Conservation (phyloP, 2,329 filamentous ascomycete species). For the Claviceps sp. region DNA sequence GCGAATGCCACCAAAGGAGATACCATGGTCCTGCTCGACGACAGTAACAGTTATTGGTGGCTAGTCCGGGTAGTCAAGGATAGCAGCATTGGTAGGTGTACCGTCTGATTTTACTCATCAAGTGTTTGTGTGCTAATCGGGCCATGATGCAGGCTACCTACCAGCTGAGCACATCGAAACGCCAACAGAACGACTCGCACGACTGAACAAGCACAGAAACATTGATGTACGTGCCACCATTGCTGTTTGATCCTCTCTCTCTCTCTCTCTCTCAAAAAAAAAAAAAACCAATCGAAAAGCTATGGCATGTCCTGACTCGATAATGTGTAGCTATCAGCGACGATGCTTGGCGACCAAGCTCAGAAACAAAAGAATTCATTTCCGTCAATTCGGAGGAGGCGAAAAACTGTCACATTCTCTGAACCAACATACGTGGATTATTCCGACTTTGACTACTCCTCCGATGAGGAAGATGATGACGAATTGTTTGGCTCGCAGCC, state of each 20-base stretch:
- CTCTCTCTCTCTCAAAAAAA: too few species aligned
- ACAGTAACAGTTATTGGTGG: slow-evolving; percentile 99
- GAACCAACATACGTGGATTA: slow-evolving; percentile 80
- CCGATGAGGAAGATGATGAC: slow-evolving; percentile 50
- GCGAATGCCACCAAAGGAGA: slow-evolving; percentile 97
- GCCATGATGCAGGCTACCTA: slow-evolving; percentile 56
- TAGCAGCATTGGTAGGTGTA: slow-evolving; percentile 63
- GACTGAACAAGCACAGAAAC: slow-evolving; percentile 94
- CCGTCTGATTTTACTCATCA: background rate
- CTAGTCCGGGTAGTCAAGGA: slow-evolving; percentile 94
- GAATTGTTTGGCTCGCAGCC: slow-evolving; percentile 26
- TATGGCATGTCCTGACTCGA: slow-evolving; percentile 8
- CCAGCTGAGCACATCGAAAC: slow-evolving; percentile 98
- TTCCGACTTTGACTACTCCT: slow-evolving; percentile 74
- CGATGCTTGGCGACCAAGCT: slow-evolving; percentile 49
- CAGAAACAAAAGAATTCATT: slow-evolving; percentile 75
- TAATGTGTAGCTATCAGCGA: slow-evolving; percentile 38
- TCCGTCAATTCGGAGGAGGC: slow-evolving; percentile 71
- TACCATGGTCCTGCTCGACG: slow-evolving; percentile 94
- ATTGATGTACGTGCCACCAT: slow-evolving; percentile 59
- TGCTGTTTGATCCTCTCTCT: too few species aligned
- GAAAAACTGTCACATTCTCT: slow-evolving; percentile 78
- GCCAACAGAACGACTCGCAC: slow-evolving; percentile 82
- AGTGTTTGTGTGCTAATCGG: background rate
- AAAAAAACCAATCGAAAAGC: background rate